Evolutionary conservation across 73 alveolate species (phyloP).

Genomic region (Tetrahymena thermophila): DNA sequence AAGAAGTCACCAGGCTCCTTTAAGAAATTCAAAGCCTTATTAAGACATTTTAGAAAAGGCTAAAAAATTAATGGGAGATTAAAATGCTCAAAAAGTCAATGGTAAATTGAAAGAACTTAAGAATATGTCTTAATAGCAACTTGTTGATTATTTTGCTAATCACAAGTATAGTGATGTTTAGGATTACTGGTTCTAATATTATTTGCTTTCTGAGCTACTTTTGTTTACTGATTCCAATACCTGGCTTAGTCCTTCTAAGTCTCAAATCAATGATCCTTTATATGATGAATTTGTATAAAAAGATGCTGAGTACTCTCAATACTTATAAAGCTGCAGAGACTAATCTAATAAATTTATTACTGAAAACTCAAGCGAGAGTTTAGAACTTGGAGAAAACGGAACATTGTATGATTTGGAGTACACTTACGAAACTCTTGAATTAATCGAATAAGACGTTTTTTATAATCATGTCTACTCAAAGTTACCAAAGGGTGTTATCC

Average conservation of each 20-base stretch:
- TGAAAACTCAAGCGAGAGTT: background rate
- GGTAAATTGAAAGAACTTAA: background rate
- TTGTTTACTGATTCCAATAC: background rate
- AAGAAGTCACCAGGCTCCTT: background rate
- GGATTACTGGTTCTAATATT: background rate
- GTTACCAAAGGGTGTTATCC: background rate
- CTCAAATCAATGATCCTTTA: background rate
- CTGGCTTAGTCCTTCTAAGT: background rate
- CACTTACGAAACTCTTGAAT: background rate
- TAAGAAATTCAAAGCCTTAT: background rate
- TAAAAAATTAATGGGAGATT: background rate
- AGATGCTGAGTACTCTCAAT: background rate
- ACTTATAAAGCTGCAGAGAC: background rate
- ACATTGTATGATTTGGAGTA: background rate
- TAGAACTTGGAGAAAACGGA: background rate
- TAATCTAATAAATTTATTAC: background rate
- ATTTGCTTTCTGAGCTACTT: background rate
- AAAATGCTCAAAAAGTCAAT: background rate
- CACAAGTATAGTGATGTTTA: background rate
- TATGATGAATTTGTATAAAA: background rate
- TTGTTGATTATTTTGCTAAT: background rate
- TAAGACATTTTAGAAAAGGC: background rate
- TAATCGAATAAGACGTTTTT: background rate
- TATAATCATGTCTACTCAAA: background rate
- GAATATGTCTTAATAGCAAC: background rate